Evolutionary conservation across 129 eudicot species (phyloP).

Genomic region (Helichrysum umbraculigerum): DNA sequence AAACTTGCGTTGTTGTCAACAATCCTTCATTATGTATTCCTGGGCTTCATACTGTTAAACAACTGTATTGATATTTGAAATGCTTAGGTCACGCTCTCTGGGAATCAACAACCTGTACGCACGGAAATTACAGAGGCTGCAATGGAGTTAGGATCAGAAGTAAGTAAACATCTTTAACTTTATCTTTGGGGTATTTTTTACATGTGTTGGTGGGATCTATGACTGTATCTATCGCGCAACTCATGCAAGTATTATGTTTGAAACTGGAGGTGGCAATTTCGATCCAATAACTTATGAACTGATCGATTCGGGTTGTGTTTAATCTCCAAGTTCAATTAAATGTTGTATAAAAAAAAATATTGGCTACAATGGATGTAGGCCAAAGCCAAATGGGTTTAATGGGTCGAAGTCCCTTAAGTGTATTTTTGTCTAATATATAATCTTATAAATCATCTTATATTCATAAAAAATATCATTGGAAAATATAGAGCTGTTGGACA

Average conservation of each 20-base stretch:
- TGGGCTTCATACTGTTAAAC: neutral
- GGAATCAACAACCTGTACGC: conserved; percentile 91
- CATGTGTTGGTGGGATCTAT: neutral
- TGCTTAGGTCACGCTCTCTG: conserved; percentile 79
- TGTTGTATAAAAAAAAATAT: neutral
- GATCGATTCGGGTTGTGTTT: neutral
- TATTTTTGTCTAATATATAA: neutral
- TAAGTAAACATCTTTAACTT: neutral
- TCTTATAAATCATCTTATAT: no score
- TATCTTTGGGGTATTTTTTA: neutral
- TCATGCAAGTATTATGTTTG: no score
- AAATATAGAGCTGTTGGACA: no score
- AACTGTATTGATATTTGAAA: conserved; percentile 14
- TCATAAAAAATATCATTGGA: neutral
- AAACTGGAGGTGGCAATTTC: neutral
- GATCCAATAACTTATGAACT: neutral
- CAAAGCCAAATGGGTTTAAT: neutral
- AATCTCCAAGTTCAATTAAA: neutral
- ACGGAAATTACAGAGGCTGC: conserved; percentile 96
- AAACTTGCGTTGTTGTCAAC: no score
- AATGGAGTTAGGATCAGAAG: conserved; percentile 80
- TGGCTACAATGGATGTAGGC: neutral
- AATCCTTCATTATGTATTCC: no score
- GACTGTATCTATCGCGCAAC: neutral
- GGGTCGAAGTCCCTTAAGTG: conserved; percentile 1